A percentile compares a stretch with the other conserved stretches of the same genome.
Conservation (phyloP, 164 flowering plant species). For the Liriodendron chinense region DNA sequence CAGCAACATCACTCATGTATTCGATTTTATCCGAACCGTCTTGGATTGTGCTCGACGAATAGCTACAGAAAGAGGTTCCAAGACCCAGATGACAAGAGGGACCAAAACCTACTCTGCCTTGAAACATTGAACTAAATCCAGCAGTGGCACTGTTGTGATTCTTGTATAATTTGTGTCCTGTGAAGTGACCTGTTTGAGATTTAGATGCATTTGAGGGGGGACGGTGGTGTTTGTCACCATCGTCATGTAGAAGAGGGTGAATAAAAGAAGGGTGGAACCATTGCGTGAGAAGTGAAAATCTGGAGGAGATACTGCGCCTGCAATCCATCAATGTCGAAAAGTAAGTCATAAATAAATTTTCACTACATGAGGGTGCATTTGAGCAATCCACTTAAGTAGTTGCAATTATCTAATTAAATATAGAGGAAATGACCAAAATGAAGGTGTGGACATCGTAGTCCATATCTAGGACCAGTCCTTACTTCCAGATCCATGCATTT, state of each 20-base stretch:
- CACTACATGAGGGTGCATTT: too few relatives aligned
- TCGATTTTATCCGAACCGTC: slow-evolving; percentile 43
- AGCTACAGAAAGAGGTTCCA: slow-evolving; percentile 30
- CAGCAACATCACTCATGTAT: slow-evolving; percentile 47
- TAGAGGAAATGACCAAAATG: too few relatives aligned
- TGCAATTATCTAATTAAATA: too few relatives aligned
- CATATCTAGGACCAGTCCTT: too few relatives aligned
- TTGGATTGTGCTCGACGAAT: slow-evolving; percentile 54
- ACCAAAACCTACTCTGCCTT: slow-evolving; percentile 16
- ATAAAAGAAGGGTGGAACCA: slow-evolving; percentile 40
- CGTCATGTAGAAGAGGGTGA: slow-evolving; percentile 28
- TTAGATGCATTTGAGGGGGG: slow-evolving; percentile 11
- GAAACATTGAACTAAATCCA: slow-evolving; percentile 26
- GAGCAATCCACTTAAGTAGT: too few relatives aligned
- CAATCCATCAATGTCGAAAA: slow-evolving; percentile 1
- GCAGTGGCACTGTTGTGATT: slow-evolving; percentile 17
- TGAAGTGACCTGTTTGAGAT: slow-evolving; percentile 16
- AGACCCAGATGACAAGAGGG: slow-evolving; percentile 12
- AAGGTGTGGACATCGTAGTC: too few relatives aligned
- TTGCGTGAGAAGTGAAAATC: slow-evolving; percentile 32
- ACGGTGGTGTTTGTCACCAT: slow-evolving; percentile 27
- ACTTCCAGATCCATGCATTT: too few relatives aligned
- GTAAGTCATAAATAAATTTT: too few relatives aligned
- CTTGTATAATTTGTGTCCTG: background rate
- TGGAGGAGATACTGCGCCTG: slow-evolving; percentile 43